A percentile compares a stretch with the other conserved stretches of the same genome.
phyloP scores from a whole-genome alignment of 495 filamentous ascomycete species.

The Amniculicola lignicola region DNA sequence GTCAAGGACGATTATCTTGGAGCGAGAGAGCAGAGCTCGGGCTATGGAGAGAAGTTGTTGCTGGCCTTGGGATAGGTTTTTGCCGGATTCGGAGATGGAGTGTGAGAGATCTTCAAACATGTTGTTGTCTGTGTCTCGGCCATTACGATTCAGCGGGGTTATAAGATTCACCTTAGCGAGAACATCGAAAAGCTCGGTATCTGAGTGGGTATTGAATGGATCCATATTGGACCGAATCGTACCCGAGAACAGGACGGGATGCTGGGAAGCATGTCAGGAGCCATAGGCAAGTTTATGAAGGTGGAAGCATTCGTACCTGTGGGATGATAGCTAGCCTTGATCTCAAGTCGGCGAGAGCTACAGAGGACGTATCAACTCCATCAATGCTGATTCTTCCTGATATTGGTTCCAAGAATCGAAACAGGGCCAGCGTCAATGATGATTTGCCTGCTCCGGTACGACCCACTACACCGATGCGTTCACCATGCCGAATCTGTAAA shows the following conservation, averaged over 20 bases:
- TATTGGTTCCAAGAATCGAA: slow-evolving; percentile 25
- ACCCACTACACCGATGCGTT: slow-evolving; percentile 79
- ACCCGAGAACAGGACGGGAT: slow-evolving; percentile 71
- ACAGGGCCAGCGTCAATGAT: slow-evolving; percentile 44
- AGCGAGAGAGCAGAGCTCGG: slow-evolving; percentile 65
- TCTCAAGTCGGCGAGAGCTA: slow-evolving; percentile 24
- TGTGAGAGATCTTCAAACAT: background rate
- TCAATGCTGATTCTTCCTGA: slow-evolving; percentile 28
- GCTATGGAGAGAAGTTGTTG: slow-evolving; percentile 55
- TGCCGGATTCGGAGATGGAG: too few relatives aligned
- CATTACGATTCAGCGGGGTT: too few relatives aligned
- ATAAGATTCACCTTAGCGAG: slow-evolving; percentile 74
- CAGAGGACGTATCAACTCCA: slow-evolving; percentile 26
- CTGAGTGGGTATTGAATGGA: slow-evolving; percentile 69
- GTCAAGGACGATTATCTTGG: slow-evolving; percentile 89
- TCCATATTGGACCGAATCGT: slow-evolving; percentile 81
- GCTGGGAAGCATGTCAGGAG: too few relatives aligned
- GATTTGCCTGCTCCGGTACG: slow-evolving; percentile 87
- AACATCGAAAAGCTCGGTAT: slow-evolving; percentile 69
- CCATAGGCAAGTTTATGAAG: too few relatives aligned
- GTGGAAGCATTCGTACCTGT: too few relatives aligned
- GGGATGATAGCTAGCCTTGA: slow-evolving; percentile 28
- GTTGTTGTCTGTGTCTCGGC: too few relatives aligned
- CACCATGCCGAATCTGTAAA: background rate
- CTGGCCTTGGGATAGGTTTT: slow-evolving; percentile 65